Evolutionary conservation across 2,329 filamentous ascomycete species (phyloP).

Genomic region (Neoscytalidium dimidiatum): DNA sequence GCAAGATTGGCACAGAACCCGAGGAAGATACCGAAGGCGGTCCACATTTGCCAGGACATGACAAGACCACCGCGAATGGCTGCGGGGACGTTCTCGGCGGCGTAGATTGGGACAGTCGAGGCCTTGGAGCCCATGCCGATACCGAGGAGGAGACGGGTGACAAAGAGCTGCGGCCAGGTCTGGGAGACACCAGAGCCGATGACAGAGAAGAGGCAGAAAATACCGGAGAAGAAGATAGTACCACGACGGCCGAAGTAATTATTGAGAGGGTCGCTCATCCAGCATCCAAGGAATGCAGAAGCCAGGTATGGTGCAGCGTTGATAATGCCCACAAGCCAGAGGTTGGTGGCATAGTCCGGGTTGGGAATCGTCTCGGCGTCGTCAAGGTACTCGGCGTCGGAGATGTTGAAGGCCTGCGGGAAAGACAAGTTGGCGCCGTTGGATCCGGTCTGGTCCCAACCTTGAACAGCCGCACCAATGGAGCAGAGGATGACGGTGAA

Average conservation of each 20-base stretch:
- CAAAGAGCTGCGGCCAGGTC: constrained; percentile 42
- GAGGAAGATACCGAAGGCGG: constrained; percentile 48
- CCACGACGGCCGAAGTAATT: constrained; percentile 32
- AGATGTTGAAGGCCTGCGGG: constrained; percentile 57
- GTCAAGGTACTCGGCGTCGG: constrained; percentile 27
- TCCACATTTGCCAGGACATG: constrained; percentile 51
- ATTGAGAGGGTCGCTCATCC: constrained; percentile 33
- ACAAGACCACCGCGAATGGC: constrained; percentile 46
- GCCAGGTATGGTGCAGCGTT: constrained; percentile 26
- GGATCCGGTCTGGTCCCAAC: constrained; percentile 65
- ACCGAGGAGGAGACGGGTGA: constrained; percentile 38
- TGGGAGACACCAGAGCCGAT: constrained; percentile 39
- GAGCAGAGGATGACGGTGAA: constrained; percentile 69
- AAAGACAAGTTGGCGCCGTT: constrained; percentile 62
- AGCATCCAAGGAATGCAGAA: constrained; percentile 25
- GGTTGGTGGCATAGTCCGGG: constrained; percentile 29
- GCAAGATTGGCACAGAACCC: constrained; percentile 44
- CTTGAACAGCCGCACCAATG: constrained; percentile 67
- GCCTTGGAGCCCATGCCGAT: constrained; percentile 50
- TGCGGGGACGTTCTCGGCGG: constrained; percentile 41
- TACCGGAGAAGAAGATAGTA: constrained; percentile 30
- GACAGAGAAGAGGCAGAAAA: constrained; percentile 35
- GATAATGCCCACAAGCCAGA: constrained; percentile 31
- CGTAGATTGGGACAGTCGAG: constrained; percentile 47
- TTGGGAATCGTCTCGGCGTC: constrained; percentile 20